These are phyloP conservation scores for Boletellus sp. DNA, from an alignment of 1,284 basidiomycete species.

Conservation along the genomic window DNA sequence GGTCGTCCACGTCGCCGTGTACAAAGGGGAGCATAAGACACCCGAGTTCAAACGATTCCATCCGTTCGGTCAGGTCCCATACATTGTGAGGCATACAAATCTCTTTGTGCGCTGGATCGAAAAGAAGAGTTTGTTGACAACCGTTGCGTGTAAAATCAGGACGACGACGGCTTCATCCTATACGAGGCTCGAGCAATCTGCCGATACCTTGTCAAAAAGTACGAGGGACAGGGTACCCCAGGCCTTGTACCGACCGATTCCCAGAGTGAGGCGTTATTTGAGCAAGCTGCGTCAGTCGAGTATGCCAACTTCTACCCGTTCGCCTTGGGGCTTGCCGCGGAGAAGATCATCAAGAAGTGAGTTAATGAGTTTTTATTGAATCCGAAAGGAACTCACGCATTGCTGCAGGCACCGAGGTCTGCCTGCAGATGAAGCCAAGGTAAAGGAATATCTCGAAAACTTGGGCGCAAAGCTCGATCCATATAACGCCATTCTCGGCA, in stretches of 20 bases:
- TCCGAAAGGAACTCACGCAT: background rate
- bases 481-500: conserved; percentile 31
- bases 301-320: conserved; percentile 28
- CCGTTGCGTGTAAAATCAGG: conserved; percentile 13
- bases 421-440: conserved; percentile 28
- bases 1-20: conserved; percentile 36
- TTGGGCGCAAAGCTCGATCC: conserved; percentile 29
- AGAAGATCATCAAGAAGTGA: conserved; percentile 45
- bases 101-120: background rate
- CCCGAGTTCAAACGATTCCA: conserved; percentile 38
- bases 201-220: conserved; percentile 46
- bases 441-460: conserved; percentile 27
- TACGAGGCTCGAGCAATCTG: conserved; percentile 51
- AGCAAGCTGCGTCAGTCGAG: conserved; percentile 43
- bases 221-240: conserved; percentile 32
- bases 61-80: conserved; percentile 52
- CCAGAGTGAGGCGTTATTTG: conserved; percentile 40
- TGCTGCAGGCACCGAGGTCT: conserved; percentile 15
- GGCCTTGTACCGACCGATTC: conserved; percentile 32
- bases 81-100: conserved; percentile 32
- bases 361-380: background rate
- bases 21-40: conserved; percentile 37
- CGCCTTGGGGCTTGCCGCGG: conserved; percentile 35
- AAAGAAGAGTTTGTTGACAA: background rate
- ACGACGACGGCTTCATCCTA: conserved; percentile 42